Evolutionary conservation across 2,329 filamentous ascomycete species (phyloP).

Genomic region (Akanthomyces dipterigenus): DNA sequence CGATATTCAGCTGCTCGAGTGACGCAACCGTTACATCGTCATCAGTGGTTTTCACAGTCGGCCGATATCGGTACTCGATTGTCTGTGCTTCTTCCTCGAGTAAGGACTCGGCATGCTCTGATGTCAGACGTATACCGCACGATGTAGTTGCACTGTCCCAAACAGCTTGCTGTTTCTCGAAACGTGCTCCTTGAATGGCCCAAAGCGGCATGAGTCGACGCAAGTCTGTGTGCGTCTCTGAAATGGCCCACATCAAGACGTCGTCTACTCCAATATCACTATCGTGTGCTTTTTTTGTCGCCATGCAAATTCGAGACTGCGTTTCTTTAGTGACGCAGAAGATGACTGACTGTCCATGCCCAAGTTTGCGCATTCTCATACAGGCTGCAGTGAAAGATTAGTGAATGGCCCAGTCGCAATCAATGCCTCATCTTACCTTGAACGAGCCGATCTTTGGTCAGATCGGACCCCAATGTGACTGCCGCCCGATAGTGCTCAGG

Average conservation of each 20-base stretch:
- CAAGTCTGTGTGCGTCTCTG: conserved; percentile 47
- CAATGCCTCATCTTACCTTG: conserved; percentile 46
- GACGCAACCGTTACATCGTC: background rate
- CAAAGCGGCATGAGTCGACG: conserved; percentile 48
- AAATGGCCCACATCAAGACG: conserved; percentile 52
- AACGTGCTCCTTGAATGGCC: conserved; percentile 51
- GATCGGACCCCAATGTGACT: conserved; percentile 56
- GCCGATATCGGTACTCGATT: background rate
- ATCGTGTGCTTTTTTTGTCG: conserved; percentile 10
- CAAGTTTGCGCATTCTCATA: conserved; percentile 66
- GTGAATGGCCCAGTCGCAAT: conserved; percentile 5
- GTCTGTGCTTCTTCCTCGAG: conserved; percentile 5
- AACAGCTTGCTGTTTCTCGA: conserved; percentile 33
- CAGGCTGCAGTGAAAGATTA: conserved; percentile 39
- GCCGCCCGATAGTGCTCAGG: conserved; percentile 54
- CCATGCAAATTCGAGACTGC: conserved; percentile 39
- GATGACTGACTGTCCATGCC: conserved; percentile 56
- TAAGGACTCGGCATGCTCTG: background rate
- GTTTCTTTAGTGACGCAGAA: conserved; percentile 58
- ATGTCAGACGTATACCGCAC: background rate
- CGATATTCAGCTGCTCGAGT: background rate
- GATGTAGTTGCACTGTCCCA: conserved; percentile 20
- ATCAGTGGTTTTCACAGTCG: background rate
- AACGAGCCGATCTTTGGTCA: conserved; percentile 63
- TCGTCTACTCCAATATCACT: conserved; percentile 39